Percentiles rank a stretch among this genome's conserved stretches.
Evolutionary conservation across 306 rosid species (phyloP).

Genomic region (Lithocarpus polystachyus): DNA sequence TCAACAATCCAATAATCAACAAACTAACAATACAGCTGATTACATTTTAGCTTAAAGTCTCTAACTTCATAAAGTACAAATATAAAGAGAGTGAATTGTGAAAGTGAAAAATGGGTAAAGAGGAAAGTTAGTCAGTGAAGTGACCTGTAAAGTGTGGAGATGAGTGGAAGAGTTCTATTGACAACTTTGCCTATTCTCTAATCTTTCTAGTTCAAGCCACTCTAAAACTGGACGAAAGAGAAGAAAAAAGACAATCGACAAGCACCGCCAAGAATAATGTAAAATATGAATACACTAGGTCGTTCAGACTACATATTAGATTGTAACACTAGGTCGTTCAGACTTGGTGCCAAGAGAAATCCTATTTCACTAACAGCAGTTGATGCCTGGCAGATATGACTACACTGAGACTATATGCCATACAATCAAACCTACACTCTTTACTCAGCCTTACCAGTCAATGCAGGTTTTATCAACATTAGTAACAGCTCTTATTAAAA

Average conservation of each 20-base stretch:
- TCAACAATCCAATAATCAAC: no score
- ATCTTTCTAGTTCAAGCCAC: no score
- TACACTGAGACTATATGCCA: neutral
- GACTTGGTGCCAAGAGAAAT: neutral
- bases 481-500: no score
- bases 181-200: no score
- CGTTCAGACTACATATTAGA: neutral
- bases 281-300: no score
- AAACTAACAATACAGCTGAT: no score
- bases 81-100: neutral
- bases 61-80: no score
- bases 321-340: neutral
- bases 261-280: no score
- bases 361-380: neutral
- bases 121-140: neutral
- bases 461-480: neutral
- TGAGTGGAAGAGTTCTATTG: conserved; percentile 37
- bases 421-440: neutral
- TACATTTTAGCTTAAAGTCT: no score
- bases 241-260: no score
- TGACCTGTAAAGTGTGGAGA: conserved; percentile 54
- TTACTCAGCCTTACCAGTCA: neutral
- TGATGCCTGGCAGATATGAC: neutral
- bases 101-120: neutral
- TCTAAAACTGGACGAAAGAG: no score